phyloP scores from a whole-genome alignment of 2,329 filamentous ascomycete species.

The Monosporascus sp. region DNA sequence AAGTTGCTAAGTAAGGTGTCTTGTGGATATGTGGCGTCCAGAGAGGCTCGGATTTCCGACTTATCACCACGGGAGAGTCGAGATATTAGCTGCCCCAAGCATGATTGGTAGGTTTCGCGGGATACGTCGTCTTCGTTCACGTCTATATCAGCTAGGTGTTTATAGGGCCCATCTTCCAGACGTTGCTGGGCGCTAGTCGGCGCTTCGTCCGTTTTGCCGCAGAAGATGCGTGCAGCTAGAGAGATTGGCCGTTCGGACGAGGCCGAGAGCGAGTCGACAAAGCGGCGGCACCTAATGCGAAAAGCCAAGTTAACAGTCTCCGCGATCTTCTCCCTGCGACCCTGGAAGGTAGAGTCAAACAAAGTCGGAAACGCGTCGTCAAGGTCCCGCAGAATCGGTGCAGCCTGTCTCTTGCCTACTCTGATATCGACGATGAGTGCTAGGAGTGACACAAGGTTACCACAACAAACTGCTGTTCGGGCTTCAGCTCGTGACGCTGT shows the following conservation, averaged over 20 bases:
- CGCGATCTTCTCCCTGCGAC: constrained; percentile 1
- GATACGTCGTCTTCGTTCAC: constrained; percentile 2
- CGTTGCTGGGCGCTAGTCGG: constrained; percentile 4
- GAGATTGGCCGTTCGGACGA: constrained; percentile 6
- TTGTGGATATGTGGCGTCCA: constrained; percentile 9
- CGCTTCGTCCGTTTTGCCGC: constrained; percentile 3
- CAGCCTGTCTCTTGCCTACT: constrained; percentile 1
- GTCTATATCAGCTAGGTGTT: constrained; percentile 8
- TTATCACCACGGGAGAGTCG: constrained; percentile 5
- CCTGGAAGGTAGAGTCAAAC: constrained; percentile 4
- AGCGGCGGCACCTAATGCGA: constrained; percentile 15
- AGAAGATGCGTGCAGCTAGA: constrained; percentile 20
- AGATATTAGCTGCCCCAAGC: constrained; percentile 7
- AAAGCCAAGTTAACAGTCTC: constrained; percentile 14
- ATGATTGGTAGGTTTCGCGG: constrained; percentile 2
- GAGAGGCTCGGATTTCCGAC: not conserved
- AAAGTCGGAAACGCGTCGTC: constrained; percentile 16
- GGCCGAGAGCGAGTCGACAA: constrained; percentile 13
- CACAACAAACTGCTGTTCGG: constrained; percentile 10
- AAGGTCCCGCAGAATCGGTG: constrained; percentile 15
- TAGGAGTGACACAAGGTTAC: constrained; percentile 21
- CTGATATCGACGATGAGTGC: constrained; percentile 11
- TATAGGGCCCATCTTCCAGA: constrained; percentile 15
- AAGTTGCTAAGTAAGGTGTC: constrained; percentile 12
- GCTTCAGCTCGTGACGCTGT: constrained; percentile 6